Percentiles rank a stretch among this genome's conserved stretches.
phyloP scores from a whole-genome alignment of 805 yeast species.

The Phaffomyces opuntiae region DNA sequence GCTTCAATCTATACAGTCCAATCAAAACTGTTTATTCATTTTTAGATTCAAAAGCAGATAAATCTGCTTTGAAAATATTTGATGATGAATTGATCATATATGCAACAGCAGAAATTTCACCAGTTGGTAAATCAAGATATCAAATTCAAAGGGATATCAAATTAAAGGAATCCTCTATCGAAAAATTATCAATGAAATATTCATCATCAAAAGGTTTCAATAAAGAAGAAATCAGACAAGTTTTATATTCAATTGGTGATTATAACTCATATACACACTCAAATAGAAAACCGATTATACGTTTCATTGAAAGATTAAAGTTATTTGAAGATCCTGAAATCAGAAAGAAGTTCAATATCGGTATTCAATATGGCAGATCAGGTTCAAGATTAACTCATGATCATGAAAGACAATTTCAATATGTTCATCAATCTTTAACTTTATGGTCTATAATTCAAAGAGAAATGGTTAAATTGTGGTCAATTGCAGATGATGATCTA shows the following conservation, averaged over 20 bases:
- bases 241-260: constrained; percentile 72
- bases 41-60: constrained; percentile 34
- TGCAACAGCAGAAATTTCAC: constrained; percentile 63
- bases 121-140: constrained; percentile 47
- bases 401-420: constrained; percentile 65
- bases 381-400: constrained; percentile 72
- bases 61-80: constrained; percentile 36
- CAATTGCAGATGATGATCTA: constrained; percentile 66
- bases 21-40: constrained; percentile 52
- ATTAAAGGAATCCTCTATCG: constrained; percentile 64
- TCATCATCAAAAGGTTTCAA: constrained; percentile 32
- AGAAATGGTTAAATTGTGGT: constrained; percentile 75
- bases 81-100: constrained; percentile 51
- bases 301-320: constrained; percentile 49
- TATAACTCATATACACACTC: constrained; percentile 66
- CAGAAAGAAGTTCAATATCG: constrained; percentile 39
- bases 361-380: constrained; percentile 56
- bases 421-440: constrained; percentile 67
- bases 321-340: constrained; percentile 39
- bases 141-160: constrained; percentile 54
- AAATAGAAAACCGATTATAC: constrained; percentile 58
- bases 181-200: constrained; percentile 45
- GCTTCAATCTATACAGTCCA: constrained; percentile 69
- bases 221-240: constrained; percentile 63
- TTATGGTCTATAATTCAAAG: constrained; percentile 74